A percentile compares a stretch with the other conserved stretches of the same genome.
Evolutionary conservation across 2,329 filamentous ascomycete species (phyloP).

Genomic region (Sodiomyces alkalinus): DNA sequence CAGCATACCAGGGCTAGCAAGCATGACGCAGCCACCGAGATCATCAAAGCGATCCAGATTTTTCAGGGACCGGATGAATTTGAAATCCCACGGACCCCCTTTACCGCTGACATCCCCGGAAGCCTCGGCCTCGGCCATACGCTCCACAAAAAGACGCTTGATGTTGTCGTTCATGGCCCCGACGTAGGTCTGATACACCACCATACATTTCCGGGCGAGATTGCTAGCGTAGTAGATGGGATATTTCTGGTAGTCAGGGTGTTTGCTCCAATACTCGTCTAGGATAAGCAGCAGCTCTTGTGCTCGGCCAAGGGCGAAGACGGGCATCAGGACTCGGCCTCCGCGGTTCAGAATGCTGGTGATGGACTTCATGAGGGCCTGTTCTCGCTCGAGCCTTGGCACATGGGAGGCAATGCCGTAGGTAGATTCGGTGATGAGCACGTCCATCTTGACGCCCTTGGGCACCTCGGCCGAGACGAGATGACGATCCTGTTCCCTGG

Average conservation of each 20-base stretch:
- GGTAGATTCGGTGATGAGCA: conserved; percentile 93
- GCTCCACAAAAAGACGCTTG: conserved; percentile 82
- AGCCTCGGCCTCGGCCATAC: conserved; percentile 80
- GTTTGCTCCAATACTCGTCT: conserved; percentile 91
- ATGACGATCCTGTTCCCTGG: conserved; percentile 87
- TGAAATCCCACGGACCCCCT: conserved; percentile 92
- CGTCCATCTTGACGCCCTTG: conserved; percentile 78
- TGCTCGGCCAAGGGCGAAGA: conserved; percentile 85
- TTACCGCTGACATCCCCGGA: conserved; percentile 59
- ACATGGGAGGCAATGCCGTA: conserved; percentile 93
- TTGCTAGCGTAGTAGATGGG: conserved; percentile 98
- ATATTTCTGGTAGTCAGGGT: conserved; percentile 73
- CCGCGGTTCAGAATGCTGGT: conserved; percentile 83
- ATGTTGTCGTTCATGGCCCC: conserved; percentile 99
- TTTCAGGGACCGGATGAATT: conserved; percentile 81
- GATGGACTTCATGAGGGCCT: conserved; percentile 88
- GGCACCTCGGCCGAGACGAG: conserved; percentile 88
- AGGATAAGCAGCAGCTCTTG: conserved; percentile 90
- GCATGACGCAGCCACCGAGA: conserved; percentile 88
- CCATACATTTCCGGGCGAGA: conserved; percentile 90
- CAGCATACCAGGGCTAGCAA: conserved; percentile 94
- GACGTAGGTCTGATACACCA: conserved; percentile 96
- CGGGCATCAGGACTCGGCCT: conserved; percentile 83
- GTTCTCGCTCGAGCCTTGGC: conserved; percentile 78
- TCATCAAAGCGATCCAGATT: conserved; percentile 93